Evolutionary conservation across 169 alveolate species (phyloP), one percentile per base, ranked within the genome.

Genomic region (Eimeria sp.): DNA sequence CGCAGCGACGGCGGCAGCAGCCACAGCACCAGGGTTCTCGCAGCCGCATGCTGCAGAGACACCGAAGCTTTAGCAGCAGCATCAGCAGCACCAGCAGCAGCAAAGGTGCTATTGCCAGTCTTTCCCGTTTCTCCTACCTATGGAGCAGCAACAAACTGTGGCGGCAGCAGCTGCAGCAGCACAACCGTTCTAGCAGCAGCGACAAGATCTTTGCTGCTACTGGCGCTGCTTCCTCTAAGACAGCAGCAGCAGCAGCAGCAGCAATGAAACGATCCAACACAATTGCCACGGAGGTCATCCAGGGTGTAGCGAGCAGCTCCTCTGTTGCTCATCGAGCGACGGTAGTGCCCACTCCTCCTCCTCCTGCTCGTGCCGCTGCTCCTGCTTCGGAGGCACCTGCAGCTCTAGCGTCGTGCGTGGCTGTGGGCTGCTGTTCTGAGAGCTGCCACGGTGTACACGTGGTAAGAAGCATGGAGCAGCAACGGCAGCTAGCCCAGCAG

Each of bases 81-180:
- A 49, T 1, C 91, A 27, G 75, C 84, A 73, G 84, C 89, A 78
- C 67, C 89, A 78, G 84, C 89, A 78, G 89, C 89, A 78, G 89
- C 89, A 78, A 47, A 43, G n/a, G 40, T 57, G 45, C 67, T 57
- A 47, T 76, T 16, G 57, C 87, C 11, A 40, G 61, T 47, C 70
- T 82, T 7, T 78, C 89, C 7, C 89, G 89, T 0, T 49, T 78
- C 65, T 78, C 89, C 43, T 78, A 14, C 57, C 67, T 78, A 4
- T 78, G 89, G 89, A n/a, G 70, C n/a, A 45, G 67, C 89, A 78
- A 18, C 89, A 78, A 78, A n/a, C 65, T 49, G 49, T 78, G 61
- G 89, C 65, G 65, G 67, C 65, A 7, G 89, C 89, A 16, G 45
- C 89, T 47, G 61, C 61, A 54, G 27, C 89, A 78, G 89, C 61